Conservation (phyloP, 2,329 filamentous ascomycete genomes). For the Alternaria gansuensis region DNA sequence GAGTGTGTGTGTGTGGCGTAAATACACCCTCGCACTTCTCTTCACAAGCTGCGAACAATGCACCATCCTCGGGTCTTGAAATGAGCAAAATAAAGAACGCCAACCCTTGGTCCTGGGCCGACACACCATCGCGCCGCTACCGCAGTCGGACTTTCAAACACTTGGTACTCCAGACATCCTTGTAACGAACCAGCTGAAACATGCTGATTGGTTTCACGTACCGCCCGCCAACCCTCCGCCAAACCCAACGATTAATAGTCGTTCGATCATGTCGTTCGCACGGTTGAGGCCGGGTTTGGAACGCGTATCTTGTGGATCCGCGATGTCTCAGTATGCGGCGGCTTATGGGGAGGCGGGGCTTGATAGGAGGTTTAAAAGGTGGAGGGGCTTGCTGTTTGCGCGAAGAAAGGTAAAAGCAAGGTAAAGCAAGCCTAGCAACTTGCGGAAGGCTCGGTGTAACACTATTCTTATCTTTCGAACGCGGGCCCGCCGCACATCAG, state of each 20-base stretch:
- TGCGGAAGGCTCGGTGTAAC: constrained; percentile 6
- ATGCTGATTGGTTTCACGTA: constrained; percentile 15
- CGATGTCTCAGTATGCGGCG: constrained; percentile 9
- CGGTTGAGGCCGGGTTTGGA: not conserved
- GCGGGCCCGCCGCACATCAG: constrained; percentile 7
- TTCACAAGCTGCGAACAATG: too few relatives aligned
- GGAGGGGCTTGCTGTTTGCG: constrained; percentile 7
- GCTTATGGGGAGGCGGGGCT: not conserved
- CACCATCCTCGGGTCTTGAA: too few relatives aligned
- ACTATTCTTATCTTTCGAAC: constrained; percentile 3
- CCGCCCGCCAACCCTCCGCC: not conserved
- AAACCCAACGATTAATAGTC: constrained; percentile 10
- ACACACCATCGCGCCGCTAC: constrained; percentile 3
- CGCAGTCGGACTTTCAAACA: constrained; percentile 12
- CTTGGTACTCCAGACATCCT: constrained; percentile 9
- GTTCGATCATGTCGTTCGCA: not conserved
- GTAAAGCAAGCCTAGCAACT: constrained; percentile 4
- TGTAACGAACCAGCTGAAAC: constrained; percentile 13
- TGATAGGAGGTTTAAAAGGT: constrained; percentile 3
- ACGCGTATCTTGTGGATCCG: constrained; percentile 6
- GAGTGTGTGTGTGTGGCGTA: too few relatives aligned
- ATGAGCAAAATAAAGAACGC: not conserved
- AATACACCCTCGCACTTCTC: too few relatives aligned
- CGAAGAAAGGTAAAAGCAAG: constrained; percentile 1
- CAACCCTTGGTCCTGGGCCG: not conserved